Conservation (phyloP, 2,329 filamentous ascomycete genomes). For the Penicillium thymicola region DNA sequence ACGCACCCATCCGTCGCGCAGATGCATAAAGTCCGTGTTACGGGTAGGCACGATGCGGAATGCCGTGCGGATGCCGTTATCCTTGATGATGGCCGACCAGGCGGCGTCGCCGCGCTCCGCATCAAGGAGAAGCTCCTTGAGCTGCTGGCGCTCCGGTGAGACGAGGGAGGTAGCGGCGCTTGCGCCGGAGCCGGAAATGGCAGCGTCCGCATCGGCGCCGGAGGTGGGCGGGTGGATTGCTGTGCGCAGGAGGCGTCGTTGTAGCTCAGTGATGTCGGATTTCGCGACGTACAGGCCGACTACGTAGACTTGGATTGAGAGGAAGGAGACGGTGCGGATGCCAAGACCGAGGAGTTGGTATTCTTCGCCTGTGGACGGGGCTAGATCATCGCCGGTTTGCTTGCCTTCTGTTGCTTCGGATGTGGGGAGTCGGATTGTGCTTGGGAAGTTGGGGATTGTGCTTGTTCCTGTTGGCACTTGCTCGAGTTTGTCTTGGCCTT, state of each 20-base stretch:
- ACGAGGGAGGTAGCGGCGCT: slow-evolving; percentile 75
- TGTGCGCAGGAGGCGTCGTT: slow-evolving; percentile 70
- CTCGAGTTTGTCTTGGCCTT: slow-evolving; percentile 61
- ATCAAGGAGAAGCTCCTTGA: slow-evolving; percentile 69
- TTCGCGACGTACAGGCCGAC: slow-evolving; percentile 89
- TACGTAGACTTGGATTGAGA: slow-evolving; percentile 89
- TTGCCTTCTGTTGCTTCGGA: slow-evolving; percentile 34
- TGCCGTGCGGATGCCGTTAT: slow-evolving; percentile 67
- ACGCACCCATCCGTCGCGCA: slow-evolving; percentile 87
- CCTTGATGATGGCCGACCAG: slow-evolving; percentile 69
- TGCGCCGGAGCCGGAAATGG: slow-evolving; percentile 51
- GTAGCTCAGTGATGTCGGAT: slow-evolving; percentile 74
- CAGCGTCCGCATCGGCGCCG: slow-evolving; percentile 14
- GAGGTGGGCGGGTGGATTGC: slow-evolving; percentile 47
- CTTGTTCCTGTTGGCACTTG: slow-evolving; percentile 77
- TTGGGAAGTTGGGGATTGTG: slow-evolving; percentile 75
- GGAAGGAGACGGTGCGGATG: slow-evolving; percentile 83
- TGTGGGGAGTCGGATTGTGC: slow-evolving; percentile 62
- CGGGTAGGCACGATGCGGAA: slow-evolving; percentile 86
- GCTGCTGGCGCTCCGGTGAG: slow-evolving; percentile 70
- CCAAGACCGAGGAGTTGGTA: slow-evolving; percentile 89
- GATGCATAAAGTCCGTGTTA: slow-evolving; percentile 89
- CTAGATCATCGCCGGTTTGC: slow-evolving; percentile 37
- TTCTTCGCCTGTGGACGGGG: slow-evolving; percentile 46
- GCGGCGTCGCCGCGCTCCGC: slow-evolving; percentile 64